Base-by-base conservation (phyloP, 768 basidiomycete species). In the Austroboletus festivus region DNA sequence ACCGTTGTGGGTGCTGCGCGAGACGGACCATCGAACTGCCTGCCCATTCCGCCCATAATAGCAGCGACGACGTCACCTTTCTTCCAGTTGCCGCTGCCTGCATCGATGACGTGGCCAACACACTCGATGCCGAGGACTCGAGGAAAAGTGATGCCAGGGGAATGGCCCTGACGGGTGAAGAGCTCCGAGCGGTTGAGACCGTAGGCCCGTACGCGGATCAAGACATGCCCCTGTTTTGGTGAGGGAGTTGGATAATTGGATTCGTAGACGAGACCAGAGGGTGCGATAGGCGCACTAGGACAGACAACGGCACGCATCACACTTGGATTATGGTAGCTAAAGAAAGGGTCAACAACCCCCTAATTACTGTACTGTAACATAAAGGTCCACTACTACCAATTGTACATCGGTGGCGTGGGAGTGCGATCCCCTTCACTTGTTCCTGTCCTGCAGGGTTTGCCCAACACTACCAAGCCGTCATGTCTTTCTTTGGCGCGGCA, bases 401-500 rank as follows among this genome's bases (percentile, higher is more conserved):
- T 28, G 7, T 28, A 12, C 12, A 28, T 5, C 47, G 48, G 41
- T 68, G 59, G 56, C 69, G 69, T 50, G 64, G 44, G 57, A 63
- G n/a, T n/a, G n/a, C n/a, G n/a, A n/a, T n/a, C n/a, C n/a, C n/a
- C n/a, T n/a, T n/a, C n/a, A n/a, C n/a, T n/a, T n/a, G n/a, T n/a
- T n/a, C 33, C 33, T 13, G 12, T 13, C 33, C 33, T 13, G 33
- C 33, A 5, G 10, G 33, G 5, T 5, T 34, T 28, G 26, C 11
- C 26, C 26, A 28, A 28, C 26, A 28, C 26, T 28, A 28, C 33
- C 16, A 5, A 5, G 18, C 18, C 22, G 39, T 39, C 57, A 77
- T 76, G 75, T 63, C 75, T 26, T 78, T 78, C 70, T 78, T 77
- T 51, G 53, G 57, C 22, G 30, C 65, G 3, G 51, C 53, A 15